Conservation (phyloP, 129 eudicot species). For the Artemisia tridentata region DNA sequence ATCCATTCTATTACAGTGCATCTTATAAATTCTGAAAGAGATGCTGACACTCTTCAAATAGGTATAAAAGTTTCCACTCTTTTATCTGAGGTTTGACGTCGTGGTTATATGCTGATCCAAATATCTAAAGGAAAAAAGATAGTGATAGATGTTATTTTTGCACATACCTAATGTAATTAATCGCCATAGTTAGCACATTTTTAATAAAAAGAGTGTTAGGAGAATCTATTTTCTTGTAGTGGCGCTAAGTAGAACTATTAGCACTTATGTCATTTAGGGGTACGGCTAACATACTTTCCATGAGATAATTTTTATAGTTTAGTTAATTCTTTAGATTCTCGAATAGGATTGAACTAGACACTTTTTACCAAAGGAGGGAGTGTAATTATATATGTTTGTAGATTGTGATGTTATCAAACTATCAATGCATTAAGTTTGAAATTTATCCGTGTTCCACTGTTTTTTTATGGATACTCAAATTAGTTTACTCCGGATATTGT, state of each 20-base stretch:
- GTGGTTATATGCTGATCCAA: too few species aligned
- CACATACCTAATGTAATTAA: too few species aligned
- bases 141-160: not conserved
- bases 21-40: not conserved
- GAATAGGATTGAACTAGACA: not conserved
- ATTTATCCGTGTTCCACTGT: not conserved
- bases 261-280: not conserved
- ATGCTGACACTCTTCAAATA: not conserved
- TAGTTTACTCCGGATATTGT: not conserved
- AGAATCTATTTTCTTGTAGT: not conserved
- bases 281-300: not conserved
- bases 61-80: not conserved
- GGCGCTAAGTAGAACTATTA: not conserved
- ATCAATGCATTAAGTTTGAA: too few species aligned
- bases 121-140: not conserved
- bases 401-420: not conserved
- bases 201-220: not conserved
- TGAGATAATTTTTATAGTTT: slow-evolving; percentile 6
- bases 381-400: not conserved
- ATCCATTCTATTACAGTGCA: slow-evolving; percentile 8
- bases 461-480: not conserved
- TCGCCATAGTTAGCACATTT: too few species aligned
- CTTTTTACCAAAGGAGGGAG: not conserved
- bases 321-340: not conserved
- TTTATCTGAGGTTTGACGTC: too few species aligned